Percentiles rank a stretch among this genome's conserved stretches.
These are phyloP conservation scores for Spathaspora sp. DNA, from an alignment of 805 yeast genomes.

Conservation along the genomic window DNA sequence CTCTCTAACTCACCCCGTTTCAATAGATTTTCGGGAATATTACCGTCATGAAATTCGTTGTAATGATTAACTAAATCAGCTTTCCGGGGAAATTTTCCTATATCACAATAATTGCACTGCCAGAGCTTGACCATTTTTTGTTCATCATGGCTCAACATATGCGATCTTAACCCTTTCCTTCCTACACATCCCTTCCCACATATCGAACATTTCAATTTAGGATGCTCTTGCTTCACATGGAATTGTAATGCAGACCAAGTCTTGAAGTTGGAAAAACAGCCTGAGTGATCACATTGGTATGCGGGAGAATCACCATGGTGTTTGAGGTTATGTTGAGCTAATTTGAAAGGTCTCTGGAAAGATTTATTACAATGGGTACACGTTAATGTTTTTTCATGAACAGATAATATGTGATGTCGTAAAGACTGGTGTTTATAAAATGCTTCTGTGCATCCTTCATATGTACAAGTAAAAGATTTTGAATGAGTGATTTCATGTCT, in stretches of 20 bases:
- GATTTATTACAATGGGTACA: slow-evolving; percentile 63
- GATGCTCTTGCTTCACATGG: slow-evolving; percentile 72
- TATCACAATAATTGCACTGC: slow-evolving; percentile 58
- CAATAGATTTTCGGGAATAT: slow-evolving; percentile 30
- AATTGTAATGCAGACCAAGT: slow-evolving; percentile 72
- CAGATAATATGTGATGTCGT: slow-evolving; percentile 63
- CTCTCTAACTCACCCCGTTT: slow-evolving; percentile 18
- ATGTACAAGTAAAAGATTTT: slow-evolving; percentile 54
- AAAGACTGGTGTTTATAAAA: slow-evolving; percentile 76
- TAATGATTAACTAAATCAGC: slow-evolving; percentile 57
- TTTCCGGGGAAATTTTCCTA: slow-evolving; percentile 50
- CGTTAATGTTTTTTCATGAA: slow-evolving; percentile 54
- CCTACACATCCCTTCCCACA: slow-evolving; percentile 79
- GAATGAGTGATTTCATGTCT: slow-evolving; percentile 84
- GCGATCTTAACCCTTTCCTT: slow-evolving; percentile 63
- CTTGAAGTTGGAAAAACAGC: slow-evolving; percentile 57
- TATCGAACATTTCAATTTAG: slow-evolving; percentile 56
- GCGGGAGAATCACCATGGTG: slow-evolving; percentile 57
- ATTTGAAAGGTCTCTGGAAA: slow-evolving; percentile 61
- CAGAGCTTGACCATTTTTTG: slow-evolving; percentile 51
- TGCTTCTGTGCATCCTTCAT: slow-evolving; percentile 59
- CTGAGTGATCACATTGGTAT: slow-evolving; percentile 59
- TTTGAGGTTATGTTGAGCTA: slow-evolving; percentile 63
- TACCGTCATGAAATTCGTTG: slow-evolving; percentile 41
- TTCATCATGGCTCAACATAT: slow-evolving; percentile 65